A percentile compares a stretch with the other conserved stretches of the same genome.
Conservation (phyloP, 2,329 filamentous ascomycete species). For the Parastagonospora avenae region DNA sequence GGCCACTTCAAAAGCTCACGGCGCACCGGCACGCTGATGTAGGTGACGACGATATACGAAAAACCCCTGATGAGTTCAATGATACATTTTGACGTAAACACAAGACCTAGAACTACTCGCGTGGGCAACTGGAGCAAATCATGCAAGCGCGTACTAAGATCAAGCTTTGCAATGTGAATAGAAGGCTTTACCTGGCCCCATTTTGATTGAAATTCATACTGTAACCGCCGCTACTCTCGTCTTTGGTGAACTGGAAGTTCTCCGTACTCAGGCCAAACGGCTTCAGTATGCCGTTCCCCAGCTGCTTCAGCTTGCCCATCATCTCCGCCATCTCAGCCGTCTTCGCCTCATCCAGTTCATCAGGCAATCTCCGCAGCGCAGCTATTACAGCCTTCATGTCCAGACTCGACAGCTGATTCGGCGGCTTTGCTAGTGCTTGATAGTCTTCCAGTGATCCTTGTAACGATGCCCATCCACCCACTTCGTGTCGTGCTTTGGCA, state of each 20-base stretch:
- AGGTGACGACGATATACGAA: slow-evolving; percentile 23
- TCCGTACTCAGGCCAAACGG: slow-evolving; percentile 94
- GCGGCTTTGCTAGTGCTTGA: slow-evolving; percentile 64
- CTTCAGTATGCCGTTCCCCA: slow-evolving; percentile 90
- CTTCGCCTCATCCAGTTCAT: slow-evolving; percentile 75
- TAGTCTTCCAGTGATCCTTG: slow-evolving; percentile 83
- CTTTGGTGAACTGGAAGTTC: slow-evolving; percentile 93
- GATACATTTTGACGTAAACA: no score
- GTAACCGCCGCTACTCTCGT: slow-evolving; percentile 87
- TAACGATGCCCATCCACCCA: slow-evolving; percentile 79
- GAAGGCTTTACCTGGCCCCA: slow-evolving; percentile 11
- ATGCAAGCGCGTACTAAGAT: background rate
- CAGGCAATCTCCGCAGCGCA: slow-evolving; percentile 70
- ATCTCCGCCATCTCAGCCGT: slow-evolving; percentile 92
- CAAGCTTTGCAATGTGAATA: background rate
- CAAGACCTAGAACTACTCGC: no score
- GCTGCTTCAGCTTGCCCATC: slow-evolving; percentile 93
- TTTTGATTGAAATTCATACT: slow-evolving; percentile 82
- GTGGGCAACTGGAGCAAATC: background rate
- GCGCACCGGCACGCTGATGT: slow-evolving; percentile 10
- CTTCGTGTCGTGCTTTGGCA: slow-evolving; percentile 72
- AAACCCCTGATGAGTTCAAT: slow-evolving; percentile 2
- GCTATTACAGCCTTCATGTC: slow-evolving; percentile 72
- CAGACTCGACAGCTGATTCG: slow-evolving; percentile 62
- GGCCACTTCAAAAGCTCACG: slow-evolving; percentile 1